Percentiles rank a stretch among this genome's conserved stretches.
phyloP scores from a whole-genome alignment of 2,329 filamentous ascomycete genomes.

The Apiospora sp. region DNA sequence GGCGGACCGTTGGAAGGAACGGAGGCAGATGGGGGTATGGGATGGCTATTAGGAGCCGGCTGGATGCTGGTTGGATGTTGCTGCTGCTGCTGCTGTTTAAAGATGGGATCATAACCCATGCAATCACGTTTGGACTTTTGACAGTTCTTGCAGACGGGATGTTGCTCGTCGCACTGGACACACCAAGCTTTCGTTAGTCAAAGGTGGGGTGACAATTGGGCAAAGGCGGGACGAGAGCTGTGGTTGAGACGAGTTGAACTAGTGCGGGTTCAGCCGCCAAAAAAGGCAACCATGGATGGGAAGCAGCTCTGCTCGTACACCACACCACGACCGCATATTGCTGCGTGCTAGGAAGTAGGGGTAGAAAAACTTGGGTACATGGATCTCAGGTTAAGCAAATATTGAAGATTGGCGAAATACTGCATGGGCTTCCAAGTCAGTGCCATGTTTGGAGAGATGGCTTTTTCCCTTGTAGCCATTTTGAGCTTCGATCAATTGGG shows the following conservation, averaged over 20 bases:
- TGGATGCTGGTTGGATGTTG: slow-evolving; percentile 75
- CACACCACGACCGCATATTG: not conserved
- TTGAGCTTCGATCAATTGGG: not conserved
- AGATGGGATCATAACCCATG: slow-evolving; percentile 86
- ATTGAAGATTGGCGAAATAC: not conserved
- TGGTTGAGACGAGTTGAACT: not conserved
- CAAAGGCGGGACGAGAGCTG: slow-evolving; percentile 4
- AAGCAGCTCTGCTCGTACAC: not conserved
- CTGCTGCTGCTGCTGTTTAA: slow-evolving; percentile 70
- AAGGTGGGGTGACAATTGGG: not conserved
- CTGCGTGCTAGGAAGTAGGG: not conserved
- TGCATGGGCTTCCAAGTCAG: slow-evolving; percentile 14
- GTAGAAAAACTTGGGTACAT: not conserved
- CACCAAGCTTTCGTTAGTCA: slow-evolving; percentile 2
- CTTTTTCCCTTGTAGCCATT: not conserved
- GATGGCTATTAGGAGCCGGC: slow-evolving; percentile 63
- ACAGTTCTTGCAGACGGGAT: slow-evolving; percentile 91
- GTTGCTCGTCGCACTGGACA: slow-evolving; percentile 89
- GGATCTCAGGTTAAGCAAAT: not conserved
- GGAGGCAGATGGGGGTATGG: slow-evolving; percentile 38
- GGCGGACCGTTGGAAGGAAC: slow-evolving; percentile 36
- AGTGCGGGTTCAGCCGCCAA: not conserved
- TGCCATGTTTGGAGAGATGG: not conserved
- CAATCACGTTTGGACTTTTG: slow-evolving; percentile 90
- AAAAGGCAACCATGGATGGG: not conserved